Base-by-base conservation (phyloP, 306 rosid species). In the Hippophae gyantsensis region DNA sequence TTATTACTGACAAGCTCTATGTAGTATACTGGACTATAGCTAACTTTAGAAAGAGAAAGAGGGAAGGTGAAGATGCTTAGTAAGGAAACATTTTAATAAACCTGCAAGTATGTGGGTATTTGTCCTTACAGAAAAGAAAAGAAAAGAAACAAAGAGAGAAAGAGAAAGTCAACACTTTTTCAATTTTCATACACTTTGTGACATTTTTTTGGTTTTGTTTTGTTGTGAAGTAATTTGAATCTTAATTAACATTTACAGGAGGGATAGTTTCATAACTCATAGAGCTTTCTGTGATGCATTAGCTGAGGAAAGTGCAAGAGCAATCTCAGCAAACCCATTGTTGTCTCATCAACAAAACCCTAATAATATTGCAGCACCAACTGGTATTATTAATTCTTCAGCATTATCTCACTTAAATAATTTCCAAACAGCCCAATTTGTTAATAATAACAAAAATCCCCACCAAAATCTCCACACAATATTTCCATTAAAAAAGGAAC, bases 261-360 rank as follows among this genome's bases (percentile, higher is more conserved):
- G 95, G 78, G 99, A 92, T 71, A 88, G 97, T 73, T 93, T 93
- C 85, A 86, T 86, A 77, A 88, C 99, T 26, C 99, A 93, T 79
- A 84, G 99, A 88, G 99, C 99, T 6, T 93, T 93, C 76, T 93
- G 99, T 79, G 95, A 93, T 77, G 97, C 95, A 55, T 74, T 93
- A 41, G 95, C 94, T 63, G 94, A 92, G 52, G 99, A 93, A 69
- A 86, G 85, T 78, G 99, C 90, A 54, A 82, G 90, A 80, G 74
- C 78, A 62, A 72, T 71, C 41, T 65, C 75, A 32, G 9, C 68
- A 54, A 78, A 82, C 65, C 84, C 83, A 56, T 32, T 32, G 5
- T 26, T 69, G 45, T 64, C 81, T 63, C 83, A 61, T 5, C 72
- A 18, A 32, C 38, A 32, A 32, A 32, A 32, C 38, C 38, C 38